These are phyloP conservation scores for Talaromyces sp. DNA, from an alignment of 2,329 filamentous ascomycete species.

Conservation along the genomic window DNA sequence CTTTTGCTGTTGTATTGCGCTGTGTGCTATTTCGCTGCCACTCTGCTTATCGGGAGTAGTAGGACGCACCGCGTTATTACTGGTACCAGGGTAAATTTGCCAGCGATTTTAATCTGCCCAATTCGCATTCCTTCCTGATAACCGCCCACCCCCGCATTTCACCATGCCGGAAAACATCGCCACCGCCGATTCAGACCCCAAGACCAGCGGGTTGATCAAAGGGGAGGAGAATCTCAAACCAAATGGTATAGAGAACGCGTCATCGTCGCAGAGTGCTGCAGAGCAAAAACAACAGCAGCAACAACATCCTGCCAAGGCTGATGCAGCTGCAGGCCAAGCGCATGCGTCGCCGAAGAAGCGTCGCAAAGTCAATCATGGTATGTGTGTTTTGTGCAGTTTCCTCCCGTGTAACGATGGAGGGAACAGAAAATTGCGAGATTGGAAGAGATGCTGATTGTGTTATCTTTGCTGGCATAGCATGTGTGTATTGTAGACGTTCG, in stretches of 20 bases:
- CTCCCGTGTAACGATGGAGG: constrained; percentile 10
- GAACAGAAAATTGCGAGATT: too few species aligned
- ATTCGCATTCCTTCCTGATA: neutral
- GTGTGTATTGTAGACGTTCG: constrained; percentile 84
- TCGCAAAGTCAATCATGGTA: constrained; percentile 86
- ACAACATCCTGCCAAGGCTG: constrained; percentile 29
- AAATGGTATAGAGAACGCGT: constrained; percentile 16
- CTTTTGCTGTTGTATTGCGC: neutral
- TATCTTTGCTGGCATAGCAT: constrained; percentile 58
- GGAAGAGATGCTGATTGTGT: constrained; percentile 9
- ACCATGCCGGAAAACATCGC: constrained; percentile 6
- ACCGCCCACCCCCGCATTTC: neutral
- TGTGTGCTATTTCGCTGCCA: neutral
- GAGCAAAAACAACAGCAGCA: constrained; percentile 15
- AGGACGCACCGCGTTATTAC: neutral
- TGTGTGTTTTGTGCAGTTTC: constrained; percentile 17
- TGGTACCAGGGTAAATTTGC: neutral
- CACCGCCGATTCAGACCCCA: neutral
- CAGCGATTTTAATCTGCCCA: neutral
- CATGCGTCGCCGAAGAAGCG: constrained; percentile 67
- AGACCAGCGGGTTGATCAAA: neutral
- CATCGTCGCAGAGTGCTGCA: constrained; percentile 17
- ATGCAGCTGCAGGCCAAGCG: constrained; percentile 29
- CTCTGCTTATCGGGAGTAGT: neutral
- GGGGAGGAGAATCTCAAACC: neutral